Evolutionary conservation across 352 stramenopile genomes (phyloP), one percentile per base, ranked within the genome.

Genomic region (Phytophthora agathidicida): DNA sequence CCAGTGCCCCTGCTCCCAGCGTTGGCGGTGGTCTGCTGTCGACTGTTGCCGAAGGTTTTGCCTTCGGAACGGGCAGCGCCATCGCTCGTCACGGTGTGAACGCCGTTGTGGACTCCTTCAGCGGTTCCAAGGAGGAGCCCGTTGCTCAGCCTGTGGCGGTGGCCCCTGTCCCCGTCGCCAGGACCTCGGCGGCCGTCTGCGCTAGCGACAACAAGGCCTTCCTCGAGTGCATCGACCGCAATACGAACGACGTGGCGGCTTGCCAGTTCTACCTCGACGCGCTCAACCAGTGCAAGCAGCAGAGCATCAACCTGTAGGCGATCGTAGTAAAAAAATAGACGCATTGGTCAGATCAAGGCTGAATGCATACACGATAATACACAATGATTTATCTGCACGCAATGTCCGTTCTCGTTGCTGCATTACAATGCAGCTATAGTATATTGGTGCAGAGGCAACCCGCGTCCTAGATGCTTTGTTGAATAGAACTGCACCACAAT

Each of bases 11-110:
- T 11, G 24, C 50, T 31, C 78, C 80, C 13, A 82, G 77, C 23
- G 97, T 98, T 79, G 89, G 98, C 44, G 81, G 86, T 19, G 94
- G 95, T 13, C 91, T 99, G 49, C 77, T 96, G 42, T 93, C 89
- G 52, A 98, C 94, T 14, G 97, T 99, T 65, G 94, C 88, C 0
- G 92, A 99, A 61, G 96, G 96, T 51, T 98, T 99, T 82, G 96
- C 96, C 5, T 99, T 98, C 69, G 96, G 96, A 63, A 98, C 94
- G 11, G 96, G 96, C 66, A 98, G 85, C 22, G 93, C 96, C 30
- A 97, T 99, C 63, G 96, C 96, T 22, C 96, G 98, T 47, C 88
- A 86, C 47, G 93, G 78, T 10, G 86, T 94, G 33, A 72, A 86
- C 65, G 72, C 84, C 26, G 83, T 75, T 17, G 63, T 79, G 9